These are phyloP conservation scores for Hymenoscyphus fraxineus DNA, from an alignment of 2,329 filamentous ascomycete species.

Conservation along the genomic window DNA sequence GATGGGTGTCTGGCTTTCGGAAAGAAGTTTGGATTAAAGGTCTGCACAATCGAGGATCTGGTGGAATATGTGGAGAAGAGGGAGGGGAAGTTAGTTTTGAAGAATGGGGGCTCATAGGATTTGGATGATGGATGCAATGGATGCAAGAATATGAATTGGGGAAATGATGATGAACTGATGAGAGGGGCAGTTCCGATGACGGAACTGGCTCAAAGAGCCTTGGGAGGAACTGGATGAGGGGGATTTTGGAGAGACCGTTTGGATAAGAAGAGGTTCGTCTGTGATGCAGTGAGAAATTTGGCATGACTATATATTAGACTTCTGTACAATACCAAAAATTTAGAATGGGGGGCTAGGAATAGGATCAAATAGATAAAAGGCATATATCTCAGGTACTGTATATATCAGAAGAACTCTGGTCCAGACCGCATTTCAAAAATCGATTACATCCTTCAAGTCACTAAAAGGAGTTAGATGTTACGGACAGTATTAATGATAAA, in stretches of 20 bases:
- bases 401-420: background rate
- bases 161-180: background rate
- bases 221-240: background rate
- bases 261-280: background rate
- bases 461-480: too few species aligned
- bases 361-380: background rate
- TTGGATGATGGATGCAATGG: background rate
- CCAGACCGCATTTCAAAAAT: too few species aligned
- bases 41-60: constrained; percentile 92
- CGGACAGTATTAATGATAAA: too few species aligned
- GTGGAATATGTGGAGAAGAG: constrained; percentile 53
- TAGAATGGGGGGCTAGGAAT: background rate
- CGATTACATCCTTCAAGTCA: too few species aligned
- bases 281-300: background rate
- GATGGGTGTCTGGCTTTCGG: constrained; percentile 89
- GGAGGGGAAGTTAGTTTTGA: constrained; percentile 31
- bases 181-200: too few species aligned
- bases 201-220: background rate
- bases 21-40: constrained; percentile 80
- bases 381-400: background rate
- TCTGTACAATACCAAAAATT: constrained; percentile 2
- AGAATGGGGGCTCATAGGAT: constrained; percentile 18
- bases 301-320: background rate
- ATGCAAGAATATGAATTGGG: background rate
- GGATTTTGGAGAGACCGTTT: background rate